A percentile compares a stretch with the other conserved stretches of the same genome.
Evolutionary conservation across 768 basidiomycete species (phyloP).

Genomic region (Candolleomyces eurysporus): DNA sequence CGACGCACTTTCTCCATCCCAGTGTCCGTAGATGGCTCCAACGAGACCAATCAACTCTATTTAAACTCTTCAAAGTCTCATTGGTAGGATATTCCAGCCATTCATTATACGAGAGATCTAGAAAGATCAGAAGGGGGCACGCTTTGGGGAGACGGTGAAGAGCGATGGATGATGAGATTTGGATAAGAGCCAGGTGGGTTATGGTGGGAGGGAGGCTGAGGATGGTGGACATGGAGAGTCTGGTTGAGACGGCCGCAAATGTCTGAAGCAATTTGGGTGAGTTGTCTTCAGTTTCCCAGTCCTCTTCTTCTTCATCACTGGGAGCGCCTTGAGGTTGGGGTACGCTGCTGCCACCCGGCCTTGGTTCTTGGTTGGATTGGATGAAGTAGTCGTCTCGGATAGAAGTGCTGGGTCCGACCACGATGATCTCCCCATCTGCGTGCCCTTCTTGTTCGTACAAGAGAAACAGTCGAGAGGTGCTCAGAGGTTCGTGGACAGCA

Average conservation of each 20-base stretch:
- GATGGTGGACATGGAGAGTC: constrained; percentile 42
- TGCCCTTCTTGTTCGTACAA: constrained; percentile 51
- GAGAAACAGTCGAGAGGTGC: constrained; percentile 45
- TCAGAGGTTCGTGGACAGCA: constrained; percentile 57
- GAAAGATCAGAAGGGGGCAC: constrained; percentile 58
- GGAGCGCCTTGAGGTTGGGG: neutral
- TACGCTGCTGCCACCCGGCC: neutral
- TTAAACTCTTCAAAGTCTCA: constrained; percentile 36
- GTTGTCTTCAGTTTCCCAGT: constrained; percentile 49
- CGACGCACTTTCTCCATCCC: constrained; percentile 53
- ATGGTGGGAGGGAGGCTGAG: constrained; percentile 62
- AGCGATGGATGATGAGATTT: constrained; percentile 45
- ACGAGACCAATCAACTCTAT: constrained; percentile 56
- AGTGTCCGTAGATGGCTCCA: constrained; percentile 54
- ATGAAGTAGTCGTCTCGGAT: constrained; percentile 45
- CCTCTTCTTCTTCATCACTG: constrained; percentile 14
- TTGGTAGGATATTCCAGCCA: constrained; percentile 34
- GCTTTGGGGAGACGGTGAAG: constrained; percentile 55
- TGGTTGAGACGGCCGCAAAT: constrained; percentile 50
- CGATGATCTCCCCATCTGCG: constrained; percentile 60
- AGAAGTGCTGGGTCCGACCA: constrained; percentile 54
- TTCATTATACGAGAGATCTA: constrained; percentile 69
- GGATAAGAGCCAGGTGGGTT: constrained; percentile 58
- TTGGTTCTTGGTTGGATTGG: constrained; percentile 10
- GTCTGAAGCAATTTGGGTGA: constrained; percentile 37